Conservation (phyloP, 352 stramenopile species). For the Globisporangium perplexum region DNA sequence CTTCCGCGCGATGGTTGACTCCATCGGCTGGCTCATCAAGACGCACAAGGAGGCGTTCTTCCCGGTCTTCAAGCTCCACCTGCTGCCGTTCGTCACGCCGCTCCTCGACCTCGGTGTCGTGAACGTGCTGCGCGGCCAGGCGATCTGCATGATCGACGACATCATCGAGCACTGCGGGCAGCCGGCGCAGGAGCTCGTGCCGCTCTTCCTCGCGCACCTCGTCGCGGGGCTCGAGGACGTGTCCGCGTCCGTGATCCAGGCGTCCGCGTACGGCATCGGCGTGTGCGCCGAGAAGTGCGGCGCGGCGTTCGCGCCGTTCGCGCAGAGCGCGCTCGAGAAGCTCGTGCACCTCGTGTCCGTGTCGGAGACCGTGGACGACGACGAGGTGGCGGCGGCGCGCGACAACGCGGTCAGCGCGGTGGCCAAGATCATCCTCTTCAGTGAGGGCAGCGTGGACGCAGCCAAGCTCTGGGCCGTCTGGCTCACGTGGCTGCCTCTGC, state of each 20-base stretch:
- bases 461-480: slow-evolving; percentile 62
- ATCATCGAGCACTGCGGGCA: slow-evolving; percentile 81
- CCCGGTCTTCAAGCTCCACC: slow-evolving; percentile 60
- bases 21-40: slow-evolving; percentile 85
- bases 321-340: slow-evolving; percentile 61
- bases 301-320: slow-evolving; percentile 65
- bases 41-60: slow-evolving; percentile 74
- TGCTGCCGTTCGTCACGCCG: slow-evolving; percentile 61
- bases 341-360: slow-evolving; percentile 58
- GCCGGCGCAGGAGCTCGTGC: slow-evolving; percentile 65
- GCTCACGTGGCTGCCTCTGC: slow-evolving; percentile 79
- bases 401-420: slow-evolving; percentile 83
- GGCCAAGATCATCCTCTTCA: slow-evolving; percentile 65
- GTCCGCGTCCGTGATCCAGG: slow-evolving; percentile 63
- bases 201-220: slow-evolving; percentile 66
- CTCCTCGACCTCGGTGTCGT: slow-evolving; percentile 57
- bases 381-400: slow-evolving; percentile 57
- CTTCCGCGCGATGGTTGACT: slow-evolving; percentile 80
- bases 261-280: slow-evolving; percentile 77
- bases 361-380: slow-evolving; percentile 42
- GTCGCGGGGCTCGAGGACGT: slow-evolving; percentile 66
- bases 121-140: slow-evolving; percentile 64
- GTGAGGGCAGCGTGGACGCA: slow-evolving; percentile 53
- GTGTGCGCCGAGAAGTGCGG: slow-evolving; percentile 79
- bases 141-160: slow-evolving; percentile 87